A percentile compares a stretch with the other conserved stretches of the same genome.
Conservation (phyloP, 257 asterid genomes). For the Fraxinus anomala region DNA sequence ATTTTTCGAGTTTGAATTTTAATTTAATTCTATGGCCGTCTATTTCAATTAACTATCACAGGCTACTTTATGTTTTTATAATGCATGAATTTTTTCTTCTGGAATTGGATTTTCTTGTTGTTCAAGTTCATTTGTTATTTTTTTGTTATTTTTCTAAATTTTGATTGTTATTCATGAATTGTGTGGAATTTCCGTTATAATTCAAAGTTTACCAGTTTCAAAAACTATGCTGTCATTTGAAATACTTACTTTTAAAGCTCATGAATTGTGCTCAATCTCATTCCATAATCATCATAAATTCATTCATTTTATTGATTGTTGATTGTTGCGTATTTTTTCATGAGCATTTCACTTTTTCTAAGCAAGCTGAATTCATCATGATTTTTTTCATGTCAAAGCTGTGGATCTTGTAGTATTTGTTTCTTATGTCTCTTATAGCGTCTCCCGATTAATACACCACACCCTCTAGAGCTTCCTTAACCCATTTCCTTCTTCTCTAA, state of each 20-base stretch:
- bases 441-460: no score
- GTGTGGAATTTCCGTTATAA: constrained; percentile 9
- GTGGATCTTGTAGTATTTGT: constrained; percentile 7
- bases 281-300: constrained; percentile 17
- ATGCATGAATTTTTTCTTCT: not conserved
- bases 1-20: not conserved
- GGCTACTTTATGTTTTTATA: constrained; percentile 20
- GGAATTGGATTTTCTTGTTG: constrained; percentile 3
- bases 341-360: not conserved
- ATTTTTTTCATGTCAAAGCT: constrained; percentile 4
- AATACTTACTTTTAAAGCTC: constrained; percentile 4
- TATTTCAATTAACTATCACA: not conserved
- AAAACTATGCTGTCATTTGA: constrained; percentile 8
- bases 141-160: constrained; percentile 10
- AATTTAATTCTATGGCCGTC: not conserved
- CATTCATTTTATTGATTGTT: constrained; percentile 1
- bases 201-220: constrained; percentile 10
- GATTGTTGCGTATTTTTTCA: not conserved
- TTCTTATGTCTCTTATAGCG: not conserved
- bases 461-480: no score
- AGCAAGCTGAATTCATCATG: not conserved
- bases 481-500: no score
- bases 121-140: not conserved
- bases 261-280: constrained; percentile 5
- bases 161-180: not conserved